These are phyloP conservation scores for Fagopyrum homotropicum DNA, from an alignment of 148 eudicot species.

Conservation along the genomic window DNA sequence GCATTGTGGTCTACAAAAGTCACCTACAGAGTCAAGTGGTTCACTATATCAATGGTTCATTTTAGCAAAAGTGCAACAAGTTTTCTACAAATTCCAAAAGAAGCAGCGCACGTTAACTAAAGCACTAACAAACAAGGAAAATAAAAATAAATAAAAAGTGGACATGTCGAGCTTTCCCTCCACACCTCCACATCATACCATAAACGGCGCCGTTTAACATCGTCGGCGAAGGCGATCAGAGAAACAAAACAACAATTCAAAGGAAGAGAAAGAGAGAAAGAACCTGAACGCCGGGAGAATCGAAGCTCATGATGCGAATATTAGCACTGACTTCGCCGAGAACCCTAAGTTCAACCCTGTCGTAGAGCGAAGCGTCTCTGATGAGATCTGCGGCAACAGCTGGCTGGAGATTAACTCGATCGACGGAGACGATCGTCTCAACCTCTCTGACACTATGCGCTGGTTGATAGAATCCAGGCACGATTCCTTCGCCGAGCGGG, in stretches of 20 bases:
- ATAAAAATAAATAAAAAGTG: not conserved
- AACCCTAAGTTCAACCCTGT: conserved; percentile 76
- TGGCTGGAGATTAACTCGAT: conserved; percentile 61
- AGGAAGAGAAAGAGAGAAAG: not conserved
- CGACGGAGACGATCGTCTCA: conserved; percentile 53
- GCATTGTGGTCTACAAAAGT: not conserved
- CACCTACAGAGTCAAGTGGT: not conserved
- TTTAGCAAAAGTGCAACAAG: not conserved
- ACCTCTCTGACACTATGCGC: conserved; percentile 61
- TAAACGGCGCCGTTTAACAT: not conserved
- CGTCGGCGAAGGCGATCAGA: conserved; percentile 1
- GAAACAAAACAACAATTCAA: not conserved
- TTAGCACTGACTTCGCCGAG: conserved; percentile 90
- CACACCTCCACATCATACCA: not conserved
- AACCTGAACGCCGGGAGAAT: conserved; percentile 82
- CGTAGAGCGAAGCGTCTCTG: conserved; percentile 60
- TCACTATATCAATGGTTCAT: not conserved
- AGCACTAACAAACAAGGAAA: not conserved
- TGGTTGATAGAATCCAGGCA: conserved; percentile 71
- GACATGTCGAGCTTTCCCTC: not conserved
- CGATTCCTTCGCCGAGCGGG: conserved; percentile 62
- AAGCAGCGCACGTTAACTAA: conserved; percentile 2
- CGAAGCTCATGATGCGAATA: conserved; percentile 65
- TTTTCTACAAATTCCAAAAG: not conserved
- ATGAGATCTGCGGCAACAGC: conserved; percentile 69